phyloP scores from a whole-genome alignment of 2,329 filamentous ascomycete species.

The Ophiognomonia clavigignenti-juglandacearum region DNA sequence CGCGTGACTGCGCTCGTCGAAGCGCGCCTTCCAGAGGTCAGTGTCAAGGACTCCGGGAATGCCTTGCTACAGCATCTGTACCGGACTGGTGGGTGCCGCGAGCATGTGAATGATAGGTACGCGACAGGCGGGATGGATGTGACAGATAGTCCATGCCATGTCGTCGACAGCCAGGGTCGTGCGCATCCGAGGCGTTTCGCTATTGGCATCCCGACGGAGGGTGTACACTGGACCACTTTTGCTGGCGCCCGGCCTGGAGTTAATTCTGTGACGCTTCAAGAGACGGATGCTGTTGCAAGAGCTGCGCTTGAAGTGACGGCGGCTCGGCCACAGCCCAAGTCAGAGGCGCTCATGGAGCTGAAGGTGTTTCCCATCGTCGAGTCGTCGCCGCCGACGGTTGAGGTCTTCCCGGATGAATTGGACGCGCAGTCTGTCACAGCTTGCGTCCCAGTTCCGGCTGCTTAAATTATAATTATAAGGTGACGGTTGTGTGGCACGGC shows the following conservation, averaged over 20 bases:
- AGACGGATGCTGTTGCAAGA: not conserved
- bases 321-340: no score
- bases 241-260: not conserved
- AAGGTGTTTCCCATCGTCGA: no score
- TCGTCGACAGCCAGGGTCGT: not conserved
- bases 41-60: not conserved
- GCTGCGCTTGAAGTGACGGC: not conserved
- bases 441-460: no score
- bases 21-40: not conserved
- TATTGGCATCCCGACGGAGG: slow-evolving; percentile 3
- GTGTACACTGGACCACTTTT: slow-evolving; percentile 1
- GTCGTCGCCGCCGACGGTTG: no score
- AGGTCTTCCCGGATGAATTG: no score
- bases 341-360: not conserved
- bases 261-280: slow-evolving; percentile 1
- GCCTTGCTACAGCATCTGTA: not conserved
- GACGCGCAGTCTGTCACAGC: no score
- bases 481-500: no score
- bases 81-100: not conserved
- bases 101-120: not conserved
- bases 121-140: slow-evolving; percentile 4
- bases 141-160: not conserved
- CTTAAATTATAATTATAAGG: no score
- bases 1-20: not conserved
- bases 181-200: not conserved